phyloP scores from a whole-genome alignment of 192 early-diverging fungal species.

The Radiomyces spectabilis region DNA sequence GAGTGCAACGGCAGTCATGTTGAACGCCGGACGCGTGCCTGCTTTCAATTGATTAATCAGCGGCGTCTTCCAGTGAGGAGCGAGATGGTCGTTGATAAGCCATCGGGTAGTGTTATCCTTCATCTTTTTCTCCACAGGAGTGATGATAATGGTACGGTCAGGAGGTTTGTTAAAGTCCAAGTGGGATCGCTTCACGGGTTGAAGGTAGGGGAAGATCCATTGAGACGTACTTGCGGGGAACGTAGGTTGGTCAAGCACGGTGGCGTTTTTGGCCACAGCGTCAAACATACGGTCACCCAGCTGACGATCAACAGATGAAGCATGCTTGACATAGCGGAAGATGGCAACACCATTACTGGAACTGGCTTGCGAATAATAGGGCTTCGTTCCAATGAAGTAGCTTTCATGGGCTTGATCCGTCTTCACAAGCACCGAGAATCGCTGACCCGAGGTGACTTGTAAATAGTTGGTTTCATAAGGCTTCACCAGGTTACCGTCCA shows the following conservation, averaged over 20 bases:
- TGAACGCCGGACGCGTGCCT: background rate
- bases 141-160: background rate
- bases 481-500: conserved; percentile 35
- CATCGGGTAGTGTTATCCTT: background rate
- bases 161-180: background rate
- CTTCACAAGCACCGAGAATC: conserved; percentile 5
- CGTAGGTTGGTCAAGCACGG: no score
- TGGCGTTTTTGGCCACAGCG: no score
- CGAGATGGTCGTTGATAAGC: background rate
- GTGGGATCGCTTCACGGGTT: background rate
- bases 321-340: no score
- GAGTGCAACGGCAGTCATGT: background rate
- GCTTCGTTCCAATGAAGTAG: background rate
- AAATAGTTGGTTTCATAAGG: conserved; percentile 29
- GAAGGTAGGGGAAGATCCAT: background rate
- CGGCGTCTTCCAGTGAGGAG: background rate
- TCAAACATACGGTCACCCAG: no score
- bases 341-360: no score
- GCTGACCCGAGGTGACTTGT: conserved; percentile 30
- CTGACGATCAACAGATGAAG: no score
- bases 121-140: background rate
- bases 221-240: no score
- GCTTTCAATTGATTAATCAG: background rate
- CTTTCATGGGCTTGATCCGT: background rate
- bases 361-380: no score